Conservation (phyloP, 2,329 filamentous ascomycete species). For the Colletotrichum abscissum region DNA sequence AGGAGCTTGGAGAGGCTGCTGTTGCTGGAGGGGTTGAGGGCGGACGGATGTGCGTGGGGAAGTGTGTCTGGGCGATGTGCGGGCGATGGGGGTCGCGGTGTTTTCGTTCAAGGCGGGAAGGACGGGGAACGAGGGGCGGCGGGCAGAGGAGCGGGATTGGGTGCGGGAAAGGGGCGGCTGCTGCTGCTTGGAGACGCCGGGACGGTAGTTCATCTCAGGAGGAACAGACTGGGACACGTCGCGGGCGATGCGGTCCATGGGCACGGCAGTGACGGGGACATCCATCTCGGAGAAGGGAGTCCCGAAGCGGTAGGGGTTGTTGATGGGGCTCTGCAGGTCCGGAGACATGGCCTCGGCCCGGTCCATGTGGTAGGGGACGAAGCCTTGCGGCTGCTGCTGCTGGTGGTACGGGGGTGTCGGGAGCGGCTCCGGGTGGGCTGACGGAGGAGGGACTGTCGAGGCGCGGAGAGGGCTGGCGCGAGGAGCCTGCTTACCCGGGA, state of each 20-base stretch:
- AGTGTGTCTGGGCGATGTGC: slow-evolving; percentile 47
- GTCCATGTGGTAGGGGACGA: slow-evolving; percentile 64
- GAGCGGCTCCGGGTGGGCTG: slow-evolving; percentile 40
- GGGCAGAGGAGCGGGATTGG: slow-evolving; percentile 66
- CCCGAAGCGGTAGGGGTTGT: slow-evolving; percentile 76
- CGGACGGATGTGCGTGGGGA: slow-evolving; percentile 49
- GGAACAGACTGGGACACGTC: slow-evolving; percentile 91
- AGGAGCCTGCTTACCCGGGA: slow-evolving; percentile 56
- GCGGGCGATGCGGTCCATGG: slow-evolving; percentile 77
- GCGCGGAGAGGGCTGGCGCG: slow-evolving; percentile 43
- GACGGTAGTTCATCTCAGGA: slow-evolving; percentile 87
- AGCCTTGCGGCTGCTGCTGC: slow-evolving; percentile 42
- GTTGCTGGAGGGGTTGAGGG: slow-evolving; percentile 40
- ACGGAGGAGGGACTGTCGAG: slow-evolving; percentile 43
- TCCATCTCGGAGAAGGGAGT: slow-evolving; percentile 94
- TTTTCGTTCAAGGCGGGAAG: slow-evolving; percentile 79
- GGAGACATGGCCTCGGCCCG: slow-evolving; percentile 62
- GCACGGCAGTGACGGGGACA: slow-evolving; percentile 81
- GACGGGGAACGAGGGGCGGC: slow-evolving; percentile 75
- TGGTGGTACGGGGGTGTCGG: slow-evolving; percentile 36
- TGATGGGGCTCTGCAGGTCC: slow-evolving; percentile 68
- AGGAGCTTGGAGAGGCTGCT: slow-evolving; percentile 60
- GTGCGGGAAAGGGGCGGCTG: slow-evolving; percentile 53
- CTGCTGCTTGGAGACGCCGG: slow-evolving; percentile 44
- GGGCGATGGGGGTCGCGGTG: slow-evolving; percentile 54